Conservation (phyloP, 306 rosid species). For the Prunus padus region DNA sequence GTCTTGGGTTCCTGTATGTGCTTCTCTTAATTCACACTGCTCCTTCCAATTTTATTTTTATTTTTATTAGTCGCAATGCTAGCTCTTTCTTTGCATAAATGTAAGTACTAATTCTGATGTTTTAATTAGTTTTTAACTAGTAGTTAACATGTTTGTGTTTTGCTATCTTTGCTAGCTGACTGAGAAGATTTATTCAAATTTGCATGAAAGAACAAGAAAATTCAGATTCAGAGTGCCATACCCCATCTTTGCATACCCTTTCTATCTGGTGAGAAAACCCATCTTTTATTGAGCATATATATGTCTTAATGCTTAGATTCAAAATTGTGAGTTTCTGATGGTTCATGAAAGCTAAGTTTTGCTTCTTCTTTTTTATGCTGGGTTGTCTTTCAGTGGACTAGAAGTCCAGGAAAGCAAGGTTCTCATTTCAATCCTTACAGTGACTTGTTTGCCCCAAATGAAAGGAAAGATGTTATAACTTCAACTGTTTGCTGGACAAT, state of each 20-base stretch:
- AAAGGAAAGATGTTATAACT: conserved; percentile 58
- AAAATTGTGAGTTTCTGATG: background rate
- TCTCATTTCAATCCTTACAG: conserved; percentile 90
- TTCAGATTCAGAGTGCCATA: conserved; percentile 77
- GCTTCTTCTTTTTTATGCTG: conserved; percentile 1
- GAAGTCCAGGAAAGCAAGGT: conserved; percentile 95
- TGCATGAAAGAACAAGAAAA: conserved; percentile 42
- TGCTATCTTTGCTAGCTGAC: conserved; percentile 51
- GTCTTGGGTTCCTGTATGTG: conserved; percentile 94
- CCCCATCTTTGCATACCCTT: conserved; percentile 82
- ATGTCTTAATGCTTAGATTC: background rate
- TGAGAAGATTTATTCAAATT: conserved; percentile 62
- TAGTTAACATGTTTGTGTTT: background rate
- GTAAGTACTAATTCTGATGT: background rate
- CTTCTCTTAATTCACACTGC: background rate
- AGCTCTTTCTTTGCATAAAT: conserved; percentile 7
- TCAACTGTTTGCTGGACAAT: conserved; percentile 72
- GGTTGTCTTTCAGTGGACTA: conserved; percentile 58
- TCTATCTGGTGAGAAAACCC: conserved; percentile 67
- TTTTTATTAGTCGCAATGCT: background rate
- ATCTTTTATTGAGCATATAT: background rate
- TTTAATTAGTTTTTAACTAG: background rate
- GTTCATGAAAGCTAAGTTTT: background rate
- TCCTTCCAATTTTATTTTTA: no score
- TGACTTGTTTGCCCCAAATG: conserved; percentile 57